Evolutionary conservation across 2,329 filamentous ascomycete genomes (phyloP), one percentile per base, ranked within the genome.

Genomic region (Cladosporium sp.): DNA sequence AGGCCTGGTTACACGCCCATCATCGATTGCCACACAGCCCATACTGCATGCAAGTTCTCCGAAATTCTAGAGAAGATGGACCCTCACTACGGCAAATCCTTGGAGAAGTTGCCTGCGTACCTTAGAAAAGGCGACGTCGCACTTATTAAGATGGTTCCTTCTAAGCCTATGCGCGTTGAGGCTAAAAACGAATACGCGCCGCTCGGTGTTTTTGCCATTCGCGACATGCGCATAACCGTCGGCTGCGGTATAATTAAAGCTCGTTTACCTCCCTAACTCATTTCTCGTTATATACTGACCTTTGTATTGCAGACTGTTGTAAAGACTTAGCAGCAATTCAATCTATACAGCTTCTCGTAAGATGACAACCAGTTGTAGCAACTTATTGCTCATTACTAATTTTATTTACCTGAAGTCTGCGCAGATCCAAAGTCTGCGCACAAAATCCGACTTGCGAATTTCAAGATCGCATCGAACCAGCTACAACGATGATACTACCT

Each of bases 91-190:
- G 93, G 93, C 76, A 98, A 98, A 85, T 88, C 91, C 64, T 83
- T 88, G 71, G 93, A 98, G 79, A 72, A 79, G 74, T 73, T 71
- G 71, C 93, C 93, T 79, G 97, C 98, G 87, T 97, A 96, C 86
- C 91, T 98, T 88, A 98, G 97, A 89, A 96, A 92, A 70, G 93
- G 93, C 86, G 93, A 98, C 77, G 92, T 93, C 66, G 92, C 92
- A 77, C 97, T 98, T 79, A 93, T 98, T 82, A 97, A 96, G 90
- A 97, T 98, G 93, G 73, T 96, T 83, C 93, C 93, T 74, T 96
- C 92, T 82, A 98, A 98, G 91, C 93, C 93, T 74, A 98, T 98
- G 93, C 97, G 93, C 78, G 93, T 98, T 77, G 93, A 98, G 89
- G 81, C 93, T 68, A 97, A 97, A 90, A 96, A 91, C 70, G 90